Evolutionary conservation across 1,284 basidiomycete genomes (phyloP).

Genomic region (Kalmanozyma brasiliensis): DNA sequence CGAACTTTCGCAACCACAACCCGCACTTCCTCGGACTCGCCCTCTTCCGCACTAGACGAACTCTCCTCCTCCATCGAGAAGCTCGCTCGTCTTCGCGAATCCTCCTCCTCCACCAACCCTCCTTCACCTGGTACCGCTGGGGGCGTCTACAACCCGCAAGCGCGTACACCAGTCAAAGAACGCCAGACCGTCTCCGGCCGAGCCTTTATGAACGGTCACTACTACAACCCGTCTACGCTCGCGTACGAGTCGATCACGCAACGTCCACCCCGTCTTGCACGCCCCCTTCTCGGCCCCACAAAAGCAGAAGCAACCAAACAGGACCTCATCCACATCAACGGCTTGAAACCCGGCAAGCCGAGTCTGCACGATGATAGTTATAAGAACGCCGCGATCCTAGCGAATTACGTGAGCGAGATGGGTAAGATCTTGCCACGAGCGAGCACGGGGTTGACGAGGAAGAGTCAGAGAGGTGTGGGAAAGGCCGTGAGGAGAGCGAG

Average conservation of each 20-base stretch:
- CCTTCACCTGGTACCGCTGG: conserved; percentile 2
- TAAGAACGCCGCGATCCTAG: conserved; percentile 77
- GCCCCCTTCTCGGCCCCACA: conserved; percentile 57
- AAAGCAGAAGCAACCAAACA: conserved; percentile 42
- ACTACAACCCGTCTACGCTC: conserved; percentile 58
- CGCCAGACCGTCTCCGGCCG: conserved; percentile 47
- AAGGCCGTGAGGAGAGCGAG: conserved; percentile 91
- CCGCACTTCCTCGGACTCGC: neutral
- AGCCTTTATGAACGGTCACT: conserved; percentile 53
- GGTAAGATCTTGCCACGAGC: conserved; percentile 82
- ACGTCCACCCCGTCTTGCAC: conserved; percentile 16
- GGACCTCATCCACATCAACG: conserved; percentile 73
- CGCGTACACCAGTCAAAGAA: neutral
- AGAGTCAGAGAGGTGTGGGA: conserved; percentile 81
- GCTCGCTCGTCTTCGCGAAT: conserved; percentile 19
- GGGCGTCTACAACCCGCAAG: conserved; percentile 30
- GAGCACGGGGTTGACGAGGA: conserved; percentile 80
- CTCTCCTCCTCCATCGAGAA: conserved; percentile 39
- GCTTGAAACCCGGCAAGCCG: conserved; percentile 66
- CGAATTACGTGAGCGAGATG: conserved; percentile 80
- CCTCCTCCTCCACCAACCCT: conserved; percentile 8
- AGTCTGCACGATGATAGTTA: conserved; percentile 69
- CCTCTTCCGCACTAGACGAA: conserved; percentile 31
- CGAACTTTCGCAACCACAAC: conserved; percentile 4
- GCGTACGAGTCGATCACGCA: conserved; percentile 33